Evolutionary conservation across 2,329 filamentous ascomycete genomes (phyloP).

Genomic region (Myriangium duriaei): DNA sequence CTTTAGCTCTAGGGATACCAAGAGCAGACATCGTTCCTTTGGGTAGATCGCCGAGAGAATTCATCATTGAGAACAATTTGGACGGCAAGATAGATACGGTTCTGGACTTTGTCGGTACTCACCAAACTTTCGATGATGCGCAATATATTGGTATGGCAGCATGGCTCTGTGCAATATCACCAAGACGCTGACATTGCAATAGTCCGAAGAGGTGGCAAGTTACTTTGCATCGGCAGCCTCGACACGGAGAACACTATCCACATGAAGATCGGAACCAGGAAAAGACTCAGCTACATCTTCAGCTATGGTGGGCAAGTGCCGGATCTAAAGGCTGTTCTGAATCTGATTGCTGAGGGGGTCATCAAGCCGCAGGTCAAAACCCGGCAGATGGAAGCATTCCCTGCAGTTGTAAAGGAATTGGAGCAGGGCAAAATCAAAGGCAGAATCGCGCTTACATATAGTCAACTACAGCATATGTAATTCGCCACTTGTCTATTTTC

Average conservation of each 20-base stretch:
- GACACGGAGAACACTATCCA: slow-evolving; percentile 29
- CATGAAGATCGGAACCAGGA: slow-evolving; percentile 34
- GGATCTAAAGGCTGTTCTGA: slow-evolving; percentile 27
- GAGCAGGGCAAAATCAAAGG: slow-evolving; percentile 25
- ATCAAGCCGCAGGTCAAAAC: slow-evolving; percentile 26
- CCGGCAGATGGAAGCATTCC: slow-evolving; percentile 23
- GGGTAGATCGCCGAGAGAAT: slow-evolving; percentile 20
- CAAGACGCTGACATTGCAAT: background rate
- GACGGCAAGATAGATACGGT: slow-evolving; percentile 11
- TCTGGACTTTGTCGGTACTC: slow-evolving; percentile 15
- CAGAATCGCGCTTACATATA: slow-evolving; percentile 15
- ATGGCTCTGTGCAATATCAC: background rate
- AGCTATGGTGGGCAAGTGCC: slow-evolving; percentile 31
- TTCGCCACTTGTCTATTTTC: no score
- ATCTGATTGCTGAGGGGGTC: slow-evolving; percentile 24
- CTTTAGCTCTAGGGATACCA: slow-evolving; percentile 22
- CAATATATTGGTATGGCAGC: slow-evolving; percentile 22
- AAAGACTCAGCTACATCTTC: slow-evolving; percentile 31
- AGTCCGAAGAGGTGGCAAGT: slow-evolving; percentile 26
- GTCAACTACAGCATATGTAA: background rate
- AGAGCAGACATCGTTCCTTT: slow-evolving; percentile 19
- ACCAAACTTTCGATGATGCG: slow-evolving; percentile 28
- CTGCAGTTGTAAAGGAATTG: slow-evolving; percentile 23
- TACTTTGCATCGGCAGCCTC: slow-evolving; percentile 30
- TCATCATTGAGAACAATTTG: slow-evolving; percentile 18